Base-by-base conservation (phyloP, 1,139 yeast species). In the Blastobotrys raffinosifermentans region DNA sequence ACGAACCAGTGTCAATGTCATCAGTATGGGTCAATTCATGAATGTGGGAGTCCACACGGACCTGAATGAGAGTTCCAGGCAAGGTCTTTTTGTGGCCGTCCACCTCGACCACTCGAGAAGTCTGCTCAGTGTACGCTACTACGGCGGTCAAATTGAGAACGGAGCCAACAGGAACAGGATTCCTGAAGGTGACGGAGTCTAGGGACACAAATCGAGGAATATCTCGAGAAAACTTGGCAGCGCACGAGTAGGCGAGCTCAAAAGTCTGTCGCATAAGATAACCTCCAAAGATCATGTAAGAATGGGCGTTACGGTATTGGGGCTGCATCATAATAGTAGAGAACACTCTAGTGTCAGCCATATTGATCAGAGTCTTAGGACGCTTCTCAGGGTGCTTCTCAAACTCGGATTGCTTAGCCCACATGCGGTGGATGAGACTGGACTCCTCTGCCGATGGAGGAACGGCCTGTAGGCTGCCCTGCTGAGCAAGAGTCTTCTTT, bases 91-190 rank as follows among this genome's bases (percentile, higher is more conserved):
- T 38, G 18, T 40, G 46, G 32, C 46, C 51, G 20, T 34, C 37
- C 18, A 44, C 40, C 29, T 29, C 45, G 35, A 16, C 10, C 10
- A 32, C 40, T n/a, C 59, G 47, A 15, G 46, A 47, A 26, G 55
- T 50, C 25, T 55, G 57, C 43, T 57, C 57, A 5, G 96, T 86
- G 60, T 87, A 86, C 19, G 84, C 85, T 9, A 87, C 84, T 7
- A 80, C 69, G 0, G 96, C 91, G 38, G 77, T 72, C 77, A 86
- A 76, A 41, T 81, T 80, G 39, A 87, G 66, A 13, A 87, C 94
- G 2, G 91, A 78, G 2, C 96, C 96, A 16, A 87, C 96, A 1
- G 96, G 96, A 4, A 87, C 96, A 1, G 96, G 96, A 18, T 87
- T 83, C 52, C 83, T 79, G 69, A 87, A 87, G 16, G 94, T 83